Evolutionary conservation across 345 rosid genomes (phyloP), one percentile per base, ranked within the genome.

Genomic region (Eucalyptus shirleyi): DNA sequence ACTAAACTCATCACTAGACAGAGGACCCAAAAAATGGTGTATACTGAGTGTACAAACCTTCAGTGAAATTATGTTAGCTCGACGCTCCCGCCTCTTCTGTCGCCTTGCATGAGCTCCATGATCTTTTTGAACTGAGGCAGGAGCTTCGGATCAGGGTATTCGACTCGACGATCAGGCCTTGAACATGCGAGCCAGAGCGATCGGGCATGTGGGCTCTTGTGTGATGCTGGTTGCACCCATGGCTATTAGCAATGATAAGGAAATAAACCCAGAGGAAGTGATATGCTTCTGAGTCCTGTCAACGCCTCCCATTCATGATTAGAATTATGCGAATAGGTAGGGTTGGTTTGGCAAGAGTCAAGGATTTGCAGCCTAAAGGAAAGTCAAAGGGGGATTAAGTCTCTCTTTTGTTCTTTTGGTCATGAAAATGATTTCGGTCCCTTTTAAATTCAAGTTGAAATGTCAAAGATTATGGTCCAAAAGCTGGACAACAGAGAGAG

Each of bases 41-140:
- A 2, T n/a, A 10, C 40, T 49, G 12, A 67, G 23, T 32, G 19
- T n/a, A n/a, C 50, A 16, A 18, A 89, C 94, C 93, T 80, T 93
- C 93, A 12, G 83, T 88, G 77, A 93, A 92, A 34, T 47, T 90
- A 44, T 88, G 87, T 83, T 87, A 49, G 89, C 89, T 89, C 92
- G 56, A 91, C 85, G 88, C 89, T 93, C 26, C 94, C 93, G 24
- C 89, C 53, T 17, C 92, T 93, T 59, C 94, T 92, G 87, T 91
- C 89, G 21, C 92, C 94, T 89, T 86, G 86, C 7, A 92, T 37
- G 6, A 90, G 50, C 19, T 87, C 91, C 23, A 91, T 26, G 50
- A 69, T 91, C 81, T 50, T 50, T 50, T 4, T 50, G 51, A 50
- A 50, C 17, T 14, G 51, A 50, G 51, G 51, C 51, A 14, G 51